Evolutionary conservation across 352 stramenopile species (phyloP).

Genomic region (Phytopythium ostracodes): DNA sequence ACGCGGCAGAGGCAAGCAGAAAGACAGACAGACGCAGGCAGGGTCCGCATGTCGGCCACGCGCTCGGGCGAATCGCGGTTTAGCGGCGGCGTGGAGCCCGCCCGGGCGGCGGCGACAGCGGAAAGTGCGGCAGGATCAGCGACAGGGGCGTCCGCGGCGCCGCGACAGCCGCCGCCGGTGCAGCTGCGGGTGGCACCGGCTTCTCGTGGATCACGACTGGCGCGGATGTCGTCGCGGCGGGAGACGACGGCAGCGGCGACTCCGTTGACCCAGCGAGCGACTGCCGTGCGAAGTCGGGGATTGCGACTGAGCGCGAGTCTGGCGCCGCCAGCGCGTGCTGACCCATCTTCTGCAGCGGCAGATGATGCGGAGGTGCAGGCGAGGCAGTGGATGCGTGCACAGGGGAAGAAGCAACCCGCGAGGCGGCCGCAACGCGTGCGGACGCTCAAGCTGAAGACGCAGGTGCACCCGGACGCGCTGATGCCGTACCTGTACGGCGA

Average conservation of each 20-base stretch:
- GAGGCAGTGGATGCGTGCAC: conserved; percentile 5
- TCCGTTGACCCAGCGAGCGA: neutral
- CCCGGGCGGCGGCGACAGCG: neutral
- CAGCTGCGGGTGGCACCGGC: conserved; percentile 6
- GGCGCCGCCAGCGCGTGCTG: neutral
- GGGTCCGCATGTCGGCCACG: neutral
- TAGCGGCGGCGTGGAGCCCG: neutral
- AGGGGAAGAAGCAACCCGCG: conserved; percentile 8
- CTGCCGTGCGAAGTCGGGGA: neutral
- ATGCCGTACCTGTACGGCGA: conserved; percentile 60
- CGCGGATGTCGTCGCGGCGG: neutral
- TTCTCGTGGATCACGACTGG: neutral
- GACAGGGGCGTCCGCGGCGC: neutral
- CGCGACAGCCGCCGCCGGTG: neutral
- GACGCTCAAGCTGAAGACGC: conserved; percentile 51
- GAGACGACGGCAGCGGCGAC: neutral
- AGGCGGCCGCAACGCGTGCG: conserved; percentile 45
- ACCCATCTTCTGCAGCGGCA: neutral
- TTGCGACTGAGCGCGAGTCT: neutral
- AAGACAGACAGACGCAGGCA: too few relatives aligned
- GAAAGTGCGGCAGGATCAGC: neutral
- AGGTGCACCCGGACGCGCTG: conserved; percentile 45
- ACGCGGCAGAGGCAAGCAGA: too few relatives aligned
- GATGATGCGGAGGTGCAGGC: neutral
- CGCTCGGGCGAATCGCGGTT: neutral